Evolutionary conservation across 2,329 filamentous ascomycete genomes (phyloP).

Genomic region (Rosellinia necatrix): DNA sequence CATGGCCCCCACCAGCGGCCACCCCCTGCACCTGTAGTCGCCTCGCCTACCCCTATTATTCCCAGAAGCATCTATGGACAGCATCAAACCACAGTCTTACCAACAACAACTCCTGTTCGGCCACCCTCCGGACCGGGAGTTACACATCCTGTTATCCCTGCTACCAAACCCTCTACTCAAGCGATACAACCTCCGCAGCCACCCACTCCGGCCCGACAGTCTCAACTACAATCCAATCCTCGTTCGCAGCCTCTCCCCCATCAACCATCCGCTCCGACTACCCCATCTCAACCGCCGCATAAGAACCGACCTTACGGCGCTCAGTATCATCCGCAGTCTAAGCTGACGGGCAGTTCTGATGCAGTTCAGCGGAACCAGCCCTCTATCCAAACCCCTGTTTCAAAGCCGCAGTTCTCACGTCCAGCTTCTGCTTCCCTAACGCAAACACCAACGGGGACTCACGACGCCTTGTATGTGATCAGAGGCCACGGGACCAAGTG

Average conservation of each 20-base stretch:
- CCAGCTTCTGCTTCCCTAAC: constrained; percentile 25
- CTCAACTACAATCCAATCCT: constrained; percentile 24
- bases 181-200: constrained; percentile 32
- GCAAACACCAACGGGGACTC: constrained; percentile 33
- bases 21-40: constrained; percentile 32
- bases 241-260: constrained; percentile 15
- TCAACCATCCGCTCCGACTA: constrained; percentile 30
- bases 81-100: constrained; percentile 26
- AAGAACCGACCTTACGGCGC: constrained; percentile 34
- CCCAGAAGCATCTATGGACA: constrained; percentile 28
- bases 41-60: constrained; percentile 37
- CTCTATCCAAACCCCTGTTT: constrained; percentile 30
- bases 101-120: constrained; percentile 34
- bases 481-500: constrained; percentile 60
- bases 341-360: constrained; percentile 24
- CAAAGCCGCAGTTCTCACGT: constrained; percentile 28
- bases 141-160: constrained; percentile 25
- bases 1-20: constrained; percentile 42
- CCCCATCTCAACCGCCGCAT: constrained; percentile 32
- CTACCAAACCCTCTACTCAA: constrained; percentile 30
- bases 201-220: constrained; percentile 27
- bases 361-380: constrained; percentile 30
- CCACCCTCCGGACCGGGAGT: constrained; percentile 30
- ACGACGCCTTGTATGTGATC: constrained; percentile 37
- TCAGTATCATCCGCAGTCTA: constrained; percentile 38